Evolutionary conservation across 176 grass and related monocot genomes (phyloP).

Genomic region (Aegilops longissima): DNA sequence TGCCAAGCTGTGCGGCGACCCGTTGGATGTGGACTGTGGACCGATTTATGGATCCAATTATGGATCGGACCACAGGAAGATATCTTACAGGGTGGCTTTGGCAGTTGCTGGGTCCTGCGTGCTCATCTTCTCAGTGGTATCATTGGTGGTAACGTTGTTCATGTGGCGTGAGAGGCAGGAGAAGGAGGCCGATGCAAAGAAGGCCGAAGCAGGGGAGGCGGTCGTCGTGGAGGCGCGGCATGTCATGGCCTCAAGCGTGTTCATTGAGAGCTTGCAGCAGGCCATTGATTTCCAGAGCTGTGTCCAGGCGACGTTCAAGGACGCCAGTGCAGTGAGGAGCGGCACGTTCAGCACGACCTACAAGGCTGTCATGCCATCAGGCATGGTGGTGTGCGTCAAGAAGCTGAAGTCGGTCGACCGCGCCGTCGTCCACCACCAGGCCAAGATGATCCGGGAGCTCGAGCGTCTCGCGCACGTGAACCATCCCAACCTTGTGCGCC

Average conservation of each 20-base stretch:
- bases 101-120: constrained; percentile 76
- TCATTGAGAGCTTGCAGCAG: constrained; percentile 80
- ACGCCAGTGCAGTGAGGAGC: constrained; percentile 55
- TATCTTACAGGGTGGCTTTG: constrained; percentile 84
- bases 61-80: constrained; percentile 71
- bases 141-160: constrained; percentile 75
- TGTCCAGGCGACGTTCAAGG: constrained; percentile 70
- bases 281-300: constrained; percentile 85
- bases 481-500: constrained; percentile 74
- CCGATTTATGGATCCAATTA: constrained; percentile 56
- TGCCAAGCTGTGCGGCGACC: constrained; percentile 70
- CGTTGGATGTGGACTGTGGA: constrained; percentile 58
- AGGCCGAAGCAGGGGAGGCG: constrained; percentile 50
- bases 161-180: constrained; percentile 95
- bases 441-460: constrained; percentile 90
- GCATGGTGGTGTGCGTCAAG: constrained; percentile 78
- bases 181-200: constrained; percentile 69
- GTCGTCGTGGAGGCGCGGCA: constrained; percentile 46
- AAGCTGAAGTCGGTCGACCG: constrained; percentile 84
- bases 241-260: constrained; percentile 59
- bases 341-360: constrained; percentile 79
- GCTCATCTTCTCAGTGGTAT: constrained; percentile 68
- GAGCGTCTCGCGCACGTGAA: constrained; percentile 67
- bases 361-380: constrained; percentile 89
- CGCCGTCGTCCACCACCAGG: constrained; percentile 63